A percentile compares a stretch with the other conserved stretches of the same genome.
phyloP scores from a whole-genome alignment of 1,284 basidiomycete species.

The Ustilago loliicola region DNA sequence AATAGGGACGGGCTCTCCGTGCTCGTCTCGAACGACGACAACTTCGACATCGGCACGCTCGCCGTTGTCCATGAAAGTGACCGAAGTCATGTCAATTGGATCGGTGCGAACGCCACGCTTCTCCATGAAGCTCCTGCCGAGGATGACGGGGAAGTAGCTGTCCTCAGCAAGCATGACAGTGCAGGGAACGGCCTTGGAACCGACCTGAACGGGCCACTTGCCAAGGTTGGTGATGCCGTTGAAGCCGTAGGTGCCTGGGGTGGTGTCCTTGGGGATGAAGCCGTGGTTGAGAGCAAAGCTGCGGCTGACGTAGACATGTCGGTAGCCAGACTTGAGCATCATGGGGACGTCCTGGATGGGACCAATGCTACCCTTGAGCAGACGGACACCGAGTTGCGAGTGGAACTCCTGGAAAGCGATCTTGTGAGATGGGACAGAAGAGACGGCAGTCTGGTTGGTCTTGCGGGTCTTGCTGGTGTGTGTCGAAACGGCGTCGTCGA shows the following conservation, averaged over 20 bases:
- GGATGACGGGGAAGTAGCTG: conserved; percentile 94
- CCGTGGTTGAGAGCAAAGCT: conserved; percentile 90
- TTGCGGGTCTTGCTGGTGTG: conserved; percentile 59
- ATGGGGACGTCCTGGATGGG: conserved; percentile 79
- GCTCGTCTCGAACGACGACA: conserved; percentile 69
- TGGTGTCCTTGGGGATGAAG: conserved; percentile 87
- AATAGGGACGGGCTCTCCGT: conserved; percentile 68
- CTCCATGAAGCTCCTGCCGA: conserved; percentile 94
- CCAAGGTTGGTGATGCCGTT: conserved; percentile 76
- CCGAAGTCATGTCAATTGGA: conserved; percentile 80
- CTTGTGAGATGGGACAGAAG: conserved; percentile 63
- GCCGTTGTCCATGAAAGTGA: conserved; percentile 94
- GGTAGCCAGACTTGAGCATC: conserved; percentile 95
- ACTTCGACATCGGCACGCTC: conserved; percentile 75
- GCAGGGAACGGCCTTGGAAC: conserved; percentile 73
- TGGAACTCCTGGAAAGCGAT: conserved; percentile 70
- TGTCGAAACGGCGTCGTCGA: conserved; percentile 54
- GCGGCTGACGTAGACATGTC: conserved; percentile 94
- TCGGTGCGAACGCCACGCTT: conserved; percentile 80
- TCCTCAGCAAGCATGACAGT: conserved; percentile 84
- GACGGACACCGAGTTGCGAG: conserved; percentile 81
- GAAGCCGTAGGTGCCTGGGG: conserved; percentile 79
- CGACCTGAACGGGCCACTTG: conserved; percentile 73
- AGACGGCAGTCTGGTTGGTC: conserved; percentile 51
- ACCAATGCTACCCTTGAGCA: conserved; percentile 90